Conservation (phyloP, 139 green algal species). For the Chlorella ohadii region DNA sequence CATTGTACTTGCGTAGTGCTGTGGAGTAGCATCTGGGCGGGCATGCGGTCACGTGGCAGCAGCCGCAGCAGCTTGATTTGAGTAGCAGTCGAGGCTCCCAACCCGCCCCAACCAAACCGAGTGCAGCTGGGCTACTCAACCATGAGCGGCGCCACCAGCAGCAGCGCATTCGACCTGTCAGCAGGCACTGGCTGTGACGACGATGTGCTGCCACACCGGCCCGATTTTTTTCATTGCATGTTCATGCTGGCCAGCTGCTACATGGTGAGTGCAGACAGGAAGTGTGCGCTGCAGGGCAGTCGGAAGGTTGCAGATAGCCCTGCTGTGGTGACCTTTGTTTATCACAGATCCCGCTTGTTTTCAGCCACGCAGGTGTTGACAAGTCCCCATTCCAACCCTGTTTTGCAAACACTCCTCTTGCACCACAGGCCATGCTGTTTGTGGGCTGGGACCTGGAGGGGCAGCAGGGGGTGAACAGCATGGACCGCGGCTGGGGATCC, state of each 20-base stretch:
- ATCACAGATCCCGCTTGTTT: no score
- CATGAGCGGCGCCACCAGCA: conserved; percentile 40
- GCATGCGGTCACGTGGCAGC: no score
- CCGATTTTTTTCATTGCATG: conserved; percentile 84
- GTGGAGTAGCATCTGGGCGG: no score
- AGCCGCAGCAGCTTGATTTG: no score
- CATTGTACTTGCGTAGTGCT: no score
- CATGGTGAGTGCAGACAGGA: neutral
- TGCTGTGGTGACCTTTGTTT: no score
- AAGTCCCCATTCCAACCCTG: neutral
- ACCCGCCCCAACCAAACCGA: no score
- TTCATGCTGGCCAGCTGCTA: conserved; percentile 65
- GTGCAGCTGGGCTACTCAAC: conserved; percentile 34
- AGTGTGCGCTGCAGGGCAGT: no score
- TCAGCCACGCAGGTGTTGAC: neutral
- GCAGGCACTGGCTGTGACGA: neutral
- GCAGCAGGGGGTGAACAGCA: conserved; percentile 42
- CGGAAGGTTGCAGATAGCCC: no score
- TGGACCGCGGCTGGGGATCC: conserved; percentile 67
- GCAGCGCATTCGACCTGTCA: conserved; percentile 34
- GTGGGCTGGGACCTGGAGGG: conserved; percentile 60
- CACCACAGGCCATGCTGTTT: conserved; percentile 6
- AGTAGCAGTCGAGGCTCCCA: no score
- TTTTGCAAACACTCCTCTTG: neutral
- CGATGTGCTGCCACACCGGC: conserved; percentile 62